Base-by-base conservation (phyloP, 2,329 filamentous ascomycete genomes). In the Thermothelomyces thermophilus region DNA sequence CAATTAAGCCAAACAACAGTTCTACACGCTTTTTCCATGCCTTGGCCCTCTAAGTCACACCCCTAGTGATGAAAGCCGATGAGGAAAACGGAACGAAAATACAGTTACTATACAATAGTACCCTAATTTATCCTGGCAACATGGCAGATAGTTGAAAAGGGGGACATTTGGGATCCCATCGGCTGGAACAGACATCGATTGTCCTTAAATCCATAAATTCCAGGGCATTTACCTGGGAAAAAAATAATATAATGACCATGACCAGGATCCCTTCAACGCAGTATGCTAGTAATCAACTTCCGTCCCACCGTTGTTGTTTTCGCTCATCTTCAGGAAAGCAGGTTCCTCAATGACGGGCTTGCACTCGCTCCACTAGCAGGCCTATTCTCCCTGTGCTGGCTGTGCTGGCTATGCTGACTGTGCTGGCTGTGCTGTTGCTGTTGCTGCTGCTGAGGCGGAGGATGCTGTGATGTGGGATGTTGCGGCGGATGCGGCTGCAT, bases 271-370 rank as follows among this genome's bases (percentile, higher is more conserved):
- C 33, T n/a, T 16, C 30, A 6, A 6, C 33, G 8, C 33, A 14
- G 13, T 14, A 10, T 13, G 16, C 17, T 10, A 30, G 17, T 26
- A 7, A 20, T 20, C 10, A 19, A 31, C 26, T n/a, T n/a, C 24
- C 24, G 20, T n/a, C 39, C 24, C 10, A 17, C n/a, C 11, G 19
- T 41, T 16, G 5, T 26, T 17, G 3, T 35, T 11, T 22, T 9
- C 24, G 5, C 10, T 17, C 9, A 9, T 8, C 2, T 31, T n/a
- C 47, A 60, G n/a, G 56, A 58, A 47, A 90, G 73, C 42, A 90
- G 67, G 60, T 90, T 90, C 59, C 83, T 80, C 54, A 90, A 66
- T 9, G 86, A 89, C 10, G 86, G 85, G 61, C 83, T 90, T 14
- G 86, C 84, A 60, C 86, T 90, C 3, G 86, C 86, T n/a, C 84